Percentiles rank a stretch among this genome's conserved stretches.
phyloP scores from a whole-genome alignment of 139 green algal genomes.

The Volvox africanus region DNA sequence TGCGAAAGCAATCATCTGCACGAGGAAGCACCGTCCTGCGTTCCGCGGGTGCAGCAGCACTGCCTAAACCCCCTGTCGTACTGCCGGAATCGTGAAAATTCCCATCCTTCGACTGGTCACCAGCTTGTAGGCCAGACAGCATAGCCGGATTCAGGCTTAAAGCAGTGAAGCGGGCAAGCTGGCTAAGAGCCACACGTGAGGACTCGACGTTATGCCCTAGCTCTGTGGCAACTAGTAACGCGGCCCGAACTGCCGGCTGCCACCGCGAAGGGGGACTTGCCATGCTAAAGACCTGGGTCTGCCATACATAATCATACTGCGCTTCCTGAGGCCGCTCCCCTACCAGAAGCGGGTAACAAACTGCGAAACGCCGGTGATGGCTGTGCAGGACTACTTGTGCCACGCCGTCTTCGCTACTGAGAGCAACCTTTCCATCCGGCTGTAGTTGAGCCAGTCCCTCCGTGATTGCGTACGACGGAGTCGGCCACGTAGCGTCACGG shows the following conservation, averaged over 20 bases:
- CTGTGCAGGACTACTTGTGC: slow-evolving; percentile 67
- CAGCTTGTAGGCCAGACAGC: no score
- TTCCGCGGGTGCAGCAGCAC: not conserved
- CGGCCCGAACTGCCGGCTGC: slow-evolving; percentile 49
- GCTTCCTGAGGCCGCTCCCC: slow-evolving; percentile 32
- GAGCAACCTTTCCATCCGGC: slow-evolving; percentile 54
- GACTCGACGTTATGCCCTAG: not conserved
- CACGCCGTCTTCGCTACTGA: slow-evolving; percentile 64
- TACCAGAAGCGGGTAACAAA: slow-evolving; percentile 76
- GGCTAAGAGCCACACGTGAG: not conserved
- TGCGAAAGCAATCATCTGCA: not conserved
- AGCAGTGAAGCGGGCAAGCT: not conserved
- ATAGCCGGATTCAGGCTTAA: no score
- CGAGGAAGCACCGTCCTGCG: slow-evolving; percentile 2
- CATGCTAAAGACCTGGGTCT: slow-evolving; percentile 62
- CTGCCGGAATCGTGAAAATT: not conserved
- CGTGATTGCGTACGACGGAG: slow-evolving; percentile 29
- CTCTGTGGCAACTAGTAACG: slow-evolving; percentile 20
- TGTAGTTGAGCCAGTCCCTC: slow-evolving; percentile 50
- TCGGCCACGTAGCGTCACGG: slow-evolving; percentile 66
- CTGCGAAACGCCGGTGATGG: slow-evolving; percentile 64
- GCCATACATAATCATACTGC: slow-evolving; percentile 68
- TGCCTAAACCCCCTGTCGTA: not conserved
- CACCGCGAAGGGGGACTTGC: slow-evolving; percentile 49
- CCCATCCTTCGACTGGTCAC: not conserved